phyloP scores from a whole-genome alignment of 768 basidiomycete species.

The Piloderma croceum region DNA sequence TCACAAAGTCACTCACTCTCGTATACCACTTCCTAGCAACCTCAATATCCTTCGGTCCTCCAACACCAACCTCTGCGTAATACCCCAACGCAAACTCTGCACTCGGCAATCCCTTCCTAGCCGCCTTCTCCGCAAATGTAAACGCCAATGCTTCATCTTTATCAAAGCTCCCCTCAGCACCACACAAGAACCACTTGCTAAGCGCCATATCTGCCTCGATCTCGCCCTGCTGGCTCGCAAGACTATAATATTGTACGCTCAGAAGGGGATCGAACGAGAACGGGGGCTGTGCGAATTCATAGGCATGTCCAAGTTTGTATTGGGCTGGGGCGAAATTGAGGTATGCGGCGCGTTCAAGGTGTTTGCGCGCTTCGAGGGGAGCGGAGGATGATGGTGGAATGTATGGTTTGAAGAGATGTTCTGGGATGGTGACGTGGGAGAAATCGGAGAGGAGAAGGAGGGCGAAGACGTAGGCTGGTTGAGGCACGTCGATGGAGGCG shows the following conservation, averaged over 20 bases:
- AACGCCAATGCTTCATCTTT: slow-evolving; percentile 84
- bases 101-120: slow-evolving; percentile 63
- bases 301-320: slow-evolving; percentile 88
- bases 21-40: slow-evolving; percentile 76
- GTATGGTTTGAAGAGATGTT: slow-evolving; percentile 47
- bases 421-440: slow-evolving; percentile 52
- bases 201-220: slow-evolving; percentile 95
- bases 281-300: slow-evolving; percentile 84
- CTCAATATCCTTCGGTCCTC: slow-evolving; percentile 56
- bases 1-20: slow-evolving; percentile 33
- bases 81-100: slow-evolving; percentile 97
- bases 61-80: slow-evolving; percentile 90
- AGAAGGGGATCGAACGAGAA: slow-evolving; percentile 86
- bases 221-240: slow-evolving; percentile 82
- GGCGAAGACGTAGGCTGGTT: slow-evolving; percentile 87
- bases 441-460: slow-evolving; percentile 84
- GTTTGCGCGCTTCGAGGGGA: slow-evolving; percentile 60
- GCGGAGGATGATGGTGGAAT: slow-evolving; percentile 39
- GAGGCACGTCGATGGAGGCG: slow-evolving; percentile 70
- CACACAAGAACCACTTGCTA: slow-evolving; percentile 95
- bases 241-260: slow-evolving; percentile 83
- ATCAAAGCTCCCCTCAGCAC: slow-evolving; percentile 65
- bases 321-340: slow-evolving; percentile 82
- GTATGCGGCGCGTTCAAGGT: slow-evolving; percentile 81
- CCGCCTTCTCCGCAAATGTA: slow-evolving; percentile 87